These are phyloP conservation scores for Ustilago hordei DNA, from an alignment of 1,284 basidiomycete species.

Conservation along the genomic window DNA sequence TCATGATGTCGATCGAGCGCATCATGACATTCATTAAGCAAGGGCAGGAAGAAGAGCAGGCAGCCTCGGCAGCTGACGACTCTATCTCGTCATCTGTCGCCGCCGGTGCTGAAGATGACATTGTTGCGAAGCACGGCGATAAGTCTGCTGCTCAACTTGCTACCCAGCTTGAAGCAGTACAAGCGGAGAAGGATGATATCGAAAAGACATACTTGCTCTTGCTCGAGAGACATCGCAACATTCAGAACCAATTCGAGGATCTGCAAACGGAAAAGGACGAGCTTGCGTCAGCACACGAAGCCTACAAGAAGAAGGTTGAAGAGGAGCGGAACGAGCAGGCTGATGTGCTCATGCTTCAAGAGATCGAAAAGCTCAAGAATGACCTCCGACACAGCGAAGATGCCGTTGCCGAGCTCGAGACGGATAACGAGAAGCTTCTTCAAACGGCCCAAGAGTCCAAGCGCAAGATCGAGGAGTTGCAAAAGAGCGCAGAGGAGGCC, in stretches of 20 bases:
- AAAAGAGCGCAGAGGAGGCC: slow-evolving; percentile 80
- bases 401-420: slow-evolving; percentile 57
- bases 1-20: slow-evolving; percentile 76
- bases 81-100: slow-evolving; percentile 22
- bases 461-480: slow-evolving; percentile 79
- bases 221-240: slow-evolving; percentile 79
- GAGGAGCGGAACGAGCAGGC: slow-evolving; percentile 48
- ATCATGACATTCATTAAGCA: slow-evolving; percentile 45
- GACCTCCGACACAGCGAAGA: slow-evolving; percentile 60
- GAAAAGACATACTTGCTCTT: slow-evolving; percentile 81
- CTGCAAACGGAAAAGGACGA: slow-evolving; percentile 49
- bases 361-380: slow-evolving; percentile 58
- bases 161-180: slow-evolving; percentile 77
- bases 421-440: slow-evolving; percentile 53
- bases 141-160: slow-evolving; percentile 71
- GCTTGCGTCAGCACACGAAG: slow-evolving; percentile 33
- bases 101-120: background rate
- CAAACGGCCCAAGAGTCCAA: slow-evolving; percentile 33
- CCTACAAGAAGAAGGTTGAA: slow-evolving; percentile 51
- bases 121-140: slow-evolving; percentile 19
- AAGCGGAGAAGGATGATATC: slow-evolving; percentile 72
- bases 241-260: slow-evolving; percentile 76
- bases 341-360: slow-evolving; percentile 54
- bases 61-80: slow-evolving; percentile 20
- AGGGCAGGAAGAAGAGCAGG: slow-evolving; percentile 36